Evolutionary conservation across 2,329 filamentous ascomycete species (phyloP).

Genomic region (Periconia sp.): DNA sequence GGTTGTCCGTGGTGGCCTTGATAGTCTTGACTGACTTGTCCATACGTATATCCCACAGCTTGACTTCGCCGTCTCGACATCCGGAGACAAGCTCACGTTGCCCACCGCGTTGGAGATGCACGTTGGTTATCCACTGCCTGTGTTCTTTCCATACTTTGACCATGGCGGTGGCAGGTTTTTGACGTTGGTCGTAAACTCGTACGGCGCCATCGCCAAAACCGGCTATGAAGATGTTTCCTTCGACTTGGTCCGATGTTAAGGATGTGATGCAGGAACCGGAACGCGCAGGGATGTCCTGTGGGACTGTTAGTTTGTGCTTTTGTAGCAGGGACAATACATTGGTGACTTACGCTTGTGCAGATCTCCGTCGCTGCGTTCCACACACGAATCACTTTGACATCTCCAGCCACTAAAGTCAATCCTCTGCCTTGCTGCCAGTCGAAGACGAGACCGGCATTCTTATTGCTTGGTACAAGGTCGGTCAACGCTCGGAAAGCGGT

Average conservation of each 20-base stretch:
- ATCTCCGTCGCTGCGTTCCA: slow-evolving; percentile 96
- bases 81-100: slow-evolving; percentile 88
- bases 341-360: slow-evolving; percentile 67
- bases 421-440: slow-evolving; percentile 99
- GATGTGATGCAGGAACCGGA: slow-evolving; percentile 96
- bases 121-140: slow-evolving; percentile 91
- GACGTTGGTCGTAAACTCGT: slow-evolving; percentile 87
- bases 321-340: background rate
- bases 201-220: slow-evolving; percentile 96
- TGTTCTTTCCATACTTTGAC: slow-evolving; percentile 97
- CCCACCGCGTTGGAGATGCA: slow-evolving; percentile 95
- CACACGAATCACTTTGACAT: slow-evolving; percentile 91
- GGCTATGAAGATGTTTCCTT: slow-evolving; percentile 92
- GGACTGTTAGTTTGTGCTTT: slow-evolving; percentile 10
- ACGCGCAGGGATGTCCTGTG: slow-evolving; percentile 82
- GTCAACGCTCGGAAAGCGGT: slow-evolving; percentile 90
- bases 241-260: slow-evolving; percentile 95
- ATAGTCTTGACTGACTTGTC: slow-evolving; percentile 74
- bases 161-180: slow-evolving; percentile 85
- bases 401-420: slow-evolving; percentile 90
- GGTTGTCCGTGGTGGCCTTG: slow-evolving; percentile 72
- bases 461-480: slow-evolving; percentile 90
- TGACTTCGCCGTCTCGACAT: slow-evolving; percentile 89
- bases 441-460: slow-evolving; percentile 93
- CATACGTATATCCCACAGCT: slow-evolving; percentile 94